phyloP scores from a whole-genome alignment of 225 moss, liverwort and hornwort genomes.

The Polytrichum formosum region DNA sequence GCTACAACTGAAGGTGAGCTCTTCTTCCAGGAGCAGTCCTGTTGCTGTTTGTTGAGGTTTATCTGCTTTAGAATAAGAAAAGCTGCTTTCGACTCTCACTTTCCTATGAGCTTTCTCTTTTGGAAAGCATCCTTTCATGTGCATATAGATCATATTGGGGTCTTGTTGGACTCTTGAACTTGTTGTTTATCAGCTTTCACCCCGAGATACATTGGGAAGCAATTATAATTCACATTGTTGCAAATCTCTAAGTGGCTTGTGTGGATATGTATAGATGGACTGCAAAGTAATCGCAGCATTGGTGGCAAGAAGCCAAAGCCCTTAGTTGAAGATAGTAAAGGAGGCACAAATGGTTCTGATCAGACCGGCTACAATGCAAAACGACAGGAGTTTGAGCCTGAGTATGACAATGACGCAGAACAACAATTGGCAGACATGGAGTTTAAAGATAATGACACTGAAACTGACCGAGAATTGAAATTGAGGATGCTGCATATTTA shows the following conservation, averaged over 20 bases:
- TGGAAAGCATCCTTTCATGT: too few relatives aligned
- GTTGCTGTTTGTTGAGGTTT: too few relatives aligned
- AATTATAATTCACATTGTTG: too few relatives aligned
- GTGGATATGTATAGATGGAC: slow-evolving; percentile 56
- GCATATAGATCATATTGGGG: too few relatives aligned
- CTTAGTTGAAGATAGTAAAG: slow-evolving; percentile 73
- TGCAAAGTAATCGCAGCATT: slow-evolving; percentile 91
- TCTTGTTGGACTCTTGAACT: too few relatives aligned
- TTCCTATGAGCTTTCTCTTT: too few relatives aligned
- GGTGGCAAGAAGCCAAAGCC: slow-evolving; percentile 98
- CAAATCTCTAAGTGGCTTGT: slow-evolving; percentile 8
- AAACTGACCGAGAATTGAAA: slow-evolving; percentile 89
- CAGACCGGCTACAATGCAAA: slow-evolving; percentile 78
- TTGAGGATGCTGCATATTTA: slow-evolving; percentile 87
- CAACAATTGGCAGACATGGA: slow-evolving; percentile 91
- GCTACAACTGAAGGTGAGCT: slow-evolving; percentile 46
- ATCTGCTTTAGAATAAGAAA: too few relatives aligned
- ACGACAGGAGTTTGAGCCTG: slow-evolving; percentile 96
- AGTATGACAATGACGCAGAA: slow-evolving; percentile 93
- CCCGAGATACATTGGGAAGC: too few relatives aligned
- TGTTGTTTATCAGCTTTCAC: too few relatives aligned
- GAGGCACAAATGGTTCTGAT: slow-evolving; percentile 58
- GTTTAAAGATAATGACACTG: slow-evolving; percentile 95
- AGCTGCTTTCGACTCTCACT: too few relatives aligned
- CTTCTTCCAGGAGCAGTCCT: not conserved